Base-by-base conservation (phyloP, 2,329 filamentous ascomycete genomes). In the Dothideomycetes sp. region DNA sequence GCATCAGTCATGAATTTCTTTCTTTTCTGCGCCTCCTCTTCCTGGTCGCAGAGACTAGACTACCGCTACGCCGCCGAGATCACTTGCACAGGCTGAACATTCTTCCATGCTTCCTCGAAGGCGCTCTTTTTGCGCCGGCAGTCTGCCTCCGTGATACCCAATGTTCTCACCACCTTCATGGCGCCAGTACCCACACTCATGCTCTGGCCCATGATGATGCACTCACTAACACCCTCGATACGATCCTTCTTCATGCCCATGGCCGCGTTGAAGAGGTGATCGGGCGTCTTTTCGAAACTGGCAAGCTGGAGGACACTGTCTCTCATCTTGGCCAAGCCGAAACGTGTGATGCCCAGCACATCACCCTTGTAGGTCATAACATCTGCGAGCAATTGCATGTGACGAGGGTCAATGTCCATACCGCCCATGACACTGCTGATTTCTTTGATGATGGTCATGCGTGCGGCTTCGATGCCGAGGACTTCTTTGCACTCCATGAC, bases 281-380 rank as follows among this genome's bases (percentile, higher is more conserved):
- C 91, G 0, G 91, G 87, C 34, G 91, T 98, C 74, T 96, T 96
- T 64, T 98, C 91, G 56, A 98, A 98, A 14, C 82, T 89, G 0
- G 91, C 91, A 10, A 98, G 73, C 61, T 98, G 91, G 41, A 98
- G 68, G 9, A 96, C 91, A 12, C 77, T 84, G 60, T 98, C 91
- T 37, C 91, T 75, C 82, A 94, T 96, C 70, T 96, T 98, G 42
- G 87, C 84, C 18, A 98, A 71, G 37, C 91, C 91, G 60, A 96
- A 96, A 22, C 91, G 81, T 2, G 91, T 98, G 57, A 98, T 98
- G 37, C 91, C 91, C 14, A 95, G 73, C 0, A 98, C 84, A 51
- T 96, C 89, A 37, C 91, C 91, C 67, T 95, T 96, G 72, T 89
- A 96, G 1, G 91, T 96, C 91, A 98, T 98, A 39, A 95, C 88